Evolutionary conservation across 2,329 filamentous ascomycete genomes (phyloP), one percentile per base, ranked within the genome.

Genomic region (Coniochaeta hoffmannii): DNA sequence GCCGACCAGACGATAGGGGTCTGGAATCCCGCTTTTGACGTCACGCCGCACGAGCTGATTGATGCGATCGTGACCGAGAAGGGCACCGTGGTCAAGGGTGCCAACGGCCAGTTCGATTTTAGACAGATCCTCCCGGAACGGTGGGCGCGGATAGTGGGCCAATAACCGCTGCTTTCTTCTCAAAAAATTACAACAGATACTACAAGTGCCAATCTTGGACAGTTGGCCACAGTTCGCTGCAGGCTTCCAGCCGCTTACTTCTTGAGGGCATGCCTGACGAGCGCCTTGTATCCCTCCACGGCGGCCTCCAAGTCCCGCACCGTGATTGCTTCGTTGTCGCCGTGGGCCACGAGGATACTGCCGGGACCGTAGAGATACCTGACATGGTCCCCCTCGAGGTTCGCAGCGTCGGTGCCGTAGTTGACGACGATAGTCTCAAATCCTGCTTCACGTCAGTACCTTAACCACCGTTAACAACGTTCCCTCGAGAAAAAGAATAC

Each of bases 11-110:
- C 84, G 1, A 91, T 97, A 59, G 77, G 81, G 38, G 91, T 97
- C 9, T 99, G 94, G 92, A 99, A 99, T 69, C 94, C 94, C 31
- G 89, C 91, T 0, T 99, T 99, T 68, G 94, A 99, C 66, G 89
- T 99, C 32, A 99, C 94, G 10, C 93, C 94, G 0, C 84, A 88
- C 35, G 83, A 84, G 59, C 75, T 97, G 54, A 97, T 99, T 61
- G 94, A 99, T 70, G 91, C 89, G 2, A 88, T 99, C 56, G 89
- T 97, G 60, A 99, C 94, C 0, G 94, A 99, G 73, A 85, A 88
- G 63, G 93, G 93, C 0, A 89, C 91, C 8, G 85, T 95, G 3
- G 86, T 90, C 65, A 96, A 93, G 76, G 83, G 82, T 49, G 68
- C 73, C 3, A 77, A 86, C 56, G 91, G 90, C 1, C 74, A 71